Base-by-base conservation (phyloP, 2,329 filamentous ascomycete genomes). In the Sphaerulina vaccinii region DNA sequence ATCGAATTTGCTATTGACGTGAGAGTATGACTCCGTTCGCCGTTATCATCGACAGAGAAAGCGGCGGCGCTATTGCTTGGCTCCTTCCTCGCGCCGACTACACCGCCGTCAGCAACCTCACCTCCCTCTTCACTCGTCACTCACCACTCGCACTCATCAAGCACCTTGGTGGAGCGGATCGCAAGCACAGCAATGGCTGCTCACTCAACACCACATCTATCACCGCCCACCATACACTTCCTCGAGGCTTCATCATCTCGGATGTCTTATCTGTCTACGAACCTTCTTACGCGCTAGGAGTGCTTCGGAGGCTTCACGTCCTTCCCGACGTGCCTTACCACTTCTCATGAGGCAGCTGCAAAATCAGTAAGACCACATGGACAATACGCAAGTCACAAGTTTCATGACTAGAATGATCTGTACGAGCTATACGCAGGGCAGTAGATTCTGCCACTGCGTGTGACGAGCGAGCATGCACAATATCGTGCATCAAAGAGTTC, bases 271-370 rank as follows among this genome's bases (percentile, higher is more conserved):
- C 35, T 37, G 35, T 11, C 35, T 15, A 19, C 15, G 5, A 37
- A 37, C 35, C 35, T 37, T 37, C 35, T 37, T 37, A 15, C 35
- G 35, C 35, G n/a, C 35, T 37, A 37, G 35, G n/a, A n/a, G n/a
- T n/a, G n/a, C n/a, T n/a, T n/a, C n/a, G 3, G 5, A 15, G 5
- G 35, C 11, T 9, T 16, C 7, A 29, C 27, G 7, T 29, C 27
- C n/a, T n/a, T n/a, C n/a, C n/a, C n/a, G n/a, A 29, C 27, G 27
- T 7, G 27, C 13, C 27, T 29, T 7, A 13, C 27, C 27, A 13
- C n/a, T n/a, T n/a, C n/a, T 29, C 27, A 13, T 7, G 7, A 29
- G 7, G 27, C 27, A 7, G 27, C 27, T 29, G 7, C 13, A 29
- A 7, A 29, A 13, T 29, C 27, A 7, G 13, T 29, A 7, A 13